Evolutionary conservation across 139 green algal genomes (phyloP), one percentile per base, ranked within the genome.

Genomic region (Coccomyxa sp.): DNA sequence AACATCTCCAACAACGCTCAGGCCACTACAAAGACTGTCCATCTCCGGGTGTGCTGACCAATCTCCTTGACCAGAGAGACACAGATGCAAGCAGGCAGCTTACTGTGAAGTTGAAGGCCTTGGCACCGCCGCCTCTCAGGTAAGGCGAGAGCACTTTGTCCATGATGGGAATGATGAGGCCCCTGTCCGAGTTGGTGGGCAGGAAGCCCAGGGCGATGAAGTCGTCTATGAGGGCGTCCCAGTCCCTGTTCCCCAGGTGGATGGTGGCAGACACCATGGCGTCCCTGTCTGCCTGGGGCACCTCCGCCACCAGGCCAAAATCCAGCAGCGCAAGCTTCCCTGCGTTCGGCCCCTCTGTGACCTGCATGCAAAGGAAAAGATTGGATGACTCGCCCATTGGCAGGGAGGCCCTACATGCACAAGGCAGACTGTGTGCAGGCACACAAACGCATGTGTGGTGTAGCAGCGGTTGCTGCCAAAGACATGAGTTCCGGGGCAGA

Each of bases 131-230:
- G 10, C 92, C 92, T 0, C 88, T 83, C 39, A 97, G 85, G 84
- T 96, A 97, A 35, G 91, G 93, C 0, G 79, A 84, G 69, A 96
- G 83, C 74, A 94, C 90, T 7, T 54, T 70, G 24, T 93, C 89
- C 92, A 96, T 94, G 6, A 95, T 87, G 18, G 88, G 90, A 71
- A 93, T 87, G 84, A 94, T 90, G 35, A 90, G 69, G 9, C 81
- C 83, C 72, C 78, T 73, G 75, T 91, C 83, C 68, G 75, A 88
- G 83, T 87, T 83, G 16, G 44, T 3, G 2, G 92, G 92, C 75
- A 97, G 85, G 83, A 97, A 95, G 33, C 86, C 88, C 34, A 98
- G 84, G 0, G 82, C 83, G 10, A 95, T 84, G 82, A 97, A 97
- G 82, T 97, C 94, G 38, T 91, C 88, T 31, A 94, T 87, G 8